phyloP scores from a whole-genome alignment of 371 early-diverging fungal genomes.

The Choanephora cucurbitarum region DNA sequence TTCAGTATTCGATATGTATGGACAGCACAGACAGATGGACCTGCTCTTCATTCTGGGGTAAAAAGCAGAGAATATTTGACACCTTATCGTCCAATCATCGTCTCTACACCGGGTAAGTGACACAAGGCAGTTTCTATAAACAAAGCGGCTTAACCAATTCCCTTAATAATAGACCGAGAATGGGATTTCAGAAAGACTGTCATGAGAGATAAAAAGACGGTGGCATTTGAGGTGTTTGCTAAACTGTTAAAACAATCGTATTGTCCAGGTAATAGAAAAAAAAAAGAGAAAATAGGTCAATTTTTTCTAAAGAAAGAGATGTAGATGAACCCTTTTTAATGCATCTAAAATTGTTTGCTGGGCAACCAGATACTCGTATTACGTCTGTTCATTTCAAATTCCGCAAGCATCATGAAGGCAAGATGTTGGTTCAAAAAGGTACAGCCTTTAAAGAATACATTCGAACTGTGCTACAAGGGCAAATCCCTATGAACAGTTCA shows the following conservation, averaged over 20 bases:
- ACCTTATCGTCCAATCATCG: constrained; percentile 51
- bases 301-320: not conserved
- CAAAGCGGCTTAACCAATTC: not conserved
- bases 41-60: constrained; percentile 48
- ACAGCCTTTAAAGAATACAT: constrained; percentile 44
- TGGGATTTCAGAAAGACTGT: constrained; percentile 38
- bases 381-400: constrained; percentile 33
- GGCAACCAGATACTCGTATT: constrained; percentile 37
- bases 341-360: constrained; percentile 32
- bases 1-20: constrained; percentile 53
- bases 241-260: constrained; percentile 43
- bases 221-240: constrained; percentile 34
- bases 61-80: constrained; percentile 52
- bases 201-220: constrained; percentile 38
- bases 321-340: constrained; percentile 48
- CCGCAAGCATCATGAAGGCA: constrained; percentile 52
- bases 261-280: constrained; percentile 40
- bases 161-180: constrained; percentile 39
- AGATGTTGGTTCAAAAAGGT: constrained; percentile 46
- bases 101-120: constrained; percentile 37
- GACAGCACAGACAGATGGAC: constrained; percentile 60
- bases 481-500: constrained; percentile 15
- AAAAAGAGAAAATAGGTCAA: not conserved
- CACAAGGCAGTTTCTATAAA: not conserved
- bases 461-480: constrained; percentile 31